phyloP scores from a whole-genome alignment of 441 rosid genomes.

The Bruguiera hainesii region DNA sequence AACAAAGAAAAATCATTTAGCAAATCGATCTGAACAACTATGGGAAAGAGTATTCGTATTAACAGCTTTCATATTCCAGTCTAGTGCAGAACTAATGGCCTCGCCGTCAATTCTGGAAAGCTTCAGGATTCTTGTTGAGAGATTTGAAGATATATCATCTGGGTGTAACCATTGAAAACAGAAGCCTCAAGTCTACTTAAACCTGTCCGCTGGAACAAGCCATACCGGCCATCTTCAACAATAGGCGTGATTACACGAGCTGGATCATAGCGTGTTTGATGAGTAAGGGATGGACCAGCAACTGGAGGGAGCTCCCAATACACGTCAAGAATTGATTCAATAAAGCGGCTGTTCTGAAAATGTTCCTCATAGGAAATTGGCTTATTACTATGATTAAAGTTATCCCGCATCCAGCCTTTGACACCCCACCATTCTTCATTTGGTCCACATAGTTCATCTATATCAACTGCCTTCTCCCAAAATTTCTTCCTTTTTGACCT shows the following conservation, averaged over 20 bases:
- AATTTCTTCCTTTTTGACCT: conserved; percentile 77
- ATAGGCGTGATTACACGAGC: conserved; percentile 70
- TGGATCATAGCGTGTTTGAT: conserved; percentile 87
- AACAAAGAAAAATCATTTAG: neutral
- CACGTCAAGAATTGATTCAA: conserved; percentile 73
- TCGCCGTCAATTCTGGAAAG: conserved; percentile 10
- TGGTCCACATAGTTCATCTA: conserved; percentile 74
- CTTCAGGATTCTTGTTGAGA: conserved; percentile 50
- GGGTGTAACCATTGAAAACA: conserved; percentile 93
- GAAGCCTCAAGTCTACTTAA: conserved; percentile 64
- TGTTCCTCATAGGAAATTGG: conserved; percentile 64
- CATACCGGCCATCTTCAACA: conserved; percentile 83
- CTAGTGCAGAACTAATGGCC: conserved; percentile 13
- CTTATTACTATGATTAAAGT: conserved; percentile 76
- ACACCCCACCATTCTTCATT: conserved; percentile 98
- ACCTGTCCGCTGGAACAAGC: conserved; percentile 74
- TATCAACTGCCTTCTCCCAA: conserved; percentile 94
- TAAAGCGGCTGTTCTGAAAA: conserved; percentile 70
- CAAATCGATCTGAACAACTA: conserved; percentile 12
- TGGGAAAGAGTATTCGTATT: conserved; percentile 23
- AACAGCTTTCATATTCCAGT: conserved; percentile 23
- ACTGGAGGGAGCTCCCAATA: conserved; percentile 97
- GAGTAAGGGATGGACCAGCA: conserved; percentile 92
- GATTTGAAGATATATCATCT: conserved; percentile 85
- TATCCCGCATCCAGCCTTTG: conserved; percentile 75